phyloP scores from a whole-genome alignment of 192 early-diverging fungal species.

The Coemansia sp. region DNA sequence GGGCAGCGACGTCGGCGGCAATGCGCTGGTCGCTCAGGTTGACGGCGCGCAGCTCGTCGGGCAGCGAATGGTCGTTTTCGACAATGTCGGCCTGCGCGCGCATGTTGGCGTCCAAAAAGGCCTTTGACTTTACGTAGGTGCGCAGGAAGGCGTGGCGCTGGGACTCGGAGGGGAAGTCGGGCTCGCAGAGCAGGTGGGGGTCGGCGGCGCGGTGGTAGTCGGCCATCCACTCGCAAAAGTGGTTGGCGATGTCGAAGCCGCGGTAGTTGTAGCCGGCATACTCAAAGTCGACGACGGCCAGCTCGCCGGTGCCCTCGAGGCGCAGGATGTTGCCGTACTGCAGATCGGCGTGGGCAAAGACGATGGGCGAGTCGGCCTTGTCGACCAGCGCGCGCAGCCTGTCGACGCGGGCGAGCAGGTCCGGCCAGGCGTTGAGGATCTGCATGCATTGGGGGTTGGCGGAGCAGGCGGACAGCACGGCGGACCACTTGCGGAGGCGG shows the following conservation, averaged over 20 bases:
- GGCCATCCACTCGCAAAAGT: slow-evolving; percentile 82
- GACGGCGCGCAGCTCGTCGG: slow-evolving; percentile 14
- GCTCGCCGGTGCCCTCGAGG: slow-evolving; percentile 55
- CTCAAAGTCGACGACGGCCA: slow-evolving; percentile 80
- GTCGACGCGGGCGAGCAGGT: slow-evolving; percentile 43
- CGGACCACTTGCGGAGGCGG: slow-evolving; percentile 13
- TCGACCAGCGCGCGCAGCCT: slow-evolving; percentile 55
- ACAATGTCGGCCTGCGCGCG: slow-evolving; percentile 23
- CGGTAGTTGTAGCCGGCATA: slow-evolving; percentile 79
- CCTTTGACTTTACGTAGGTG: slow-evolving; percentile 62
- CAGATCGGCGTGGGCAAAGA: slow-evolving; percentile 87
- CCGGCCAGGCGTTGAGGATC: slow-evolving; percentile 28
- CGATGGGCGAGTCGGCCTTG: slow-evolving; percentile 59
- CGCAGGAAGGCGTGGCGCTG: slow-evolving; percentile 63
- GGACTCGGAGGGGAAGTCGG: slow-evolving; percentile 56
- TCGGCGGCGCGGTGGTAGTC: slow-evolving; percentile 65
- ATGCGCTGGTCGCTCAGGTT: slow-evolving; percentile 20
- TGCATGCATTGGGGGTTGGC: slow-evolving; percentile 19
- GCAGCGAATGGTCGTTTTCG: slow-evolving; percentile 17
- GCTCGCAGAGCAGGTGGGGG: slow-evolving; percentile 49
- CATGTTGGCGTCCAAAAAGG: slow-evolving; percentile 43
- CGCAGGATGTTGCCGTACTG: slow-evolving; percentile 91
- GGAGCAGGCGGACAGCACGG: slow-evolving; percentile 17
- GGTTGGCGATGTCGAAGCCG: slow-evolving; percentile 79
- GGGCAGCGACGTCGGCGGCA: slow-evolving; percentile 14